phyloP scores from a whole-genome alignment of 306 rosid species.

The Sicyos edulis region DNA sequence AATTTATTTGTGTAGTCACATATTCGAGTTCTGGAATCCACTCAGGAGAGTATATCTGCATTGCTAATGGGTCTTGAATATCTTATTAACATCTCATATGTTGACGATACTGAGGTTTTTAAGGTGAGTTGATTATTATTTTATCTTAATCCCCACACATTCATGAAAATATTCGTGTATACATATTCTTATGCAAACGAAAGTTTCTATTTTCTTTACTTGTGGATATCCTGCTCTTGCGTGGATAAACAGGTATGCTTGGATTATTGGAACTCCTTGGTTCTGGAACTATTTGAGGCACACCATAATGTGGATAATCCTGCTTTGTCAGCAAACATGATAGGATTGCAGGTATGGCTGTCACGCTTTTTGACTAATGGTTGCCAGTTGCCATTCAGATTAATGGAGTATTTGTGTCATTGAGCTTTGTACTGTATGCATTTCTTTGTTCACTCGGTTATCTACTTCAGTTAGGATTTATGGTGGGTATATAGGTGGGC shows the following conservation, averaged over 20 bases:
- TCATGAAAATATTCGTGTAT: background rate
- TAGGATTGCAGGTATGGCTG: constrained; percentile 49
- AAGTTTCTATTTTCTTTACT: background rate
- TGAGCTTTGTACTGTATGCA: background rate
- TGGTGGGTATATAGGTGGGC: background rate
- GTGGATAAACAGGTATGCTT: constrained; percentile 67
- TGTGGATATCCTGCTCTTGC: constrained; percentile 2
- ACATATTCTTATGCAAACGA: background rate
- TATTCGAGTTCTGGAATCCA: constrained; percentile 66
- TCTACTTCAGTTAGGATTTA: constrained; percentile 4
- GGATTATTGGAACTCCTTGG: constrained; percentile 94
- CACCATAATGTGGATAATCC: constrained; percentile 44
- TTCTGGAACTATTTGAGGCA: constrained; percentile 61
- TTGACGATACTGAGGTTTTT: constrained; percentile 91
- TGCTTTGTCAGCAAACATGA: constrained; percentile 46
- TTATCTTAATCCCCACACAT: background rate
- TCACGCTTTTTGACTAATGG: background rate
- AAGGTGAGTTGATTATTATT: constrained; percentile 44
- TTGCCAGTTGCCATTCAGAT: background rate
- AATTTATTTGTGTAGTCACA: constrained; percentile 46
- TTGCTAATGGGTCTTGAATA: constrained; percentile 90
- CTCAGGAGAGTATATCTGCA: constrained; percentile 63
- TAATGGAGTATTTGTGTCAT: constrained; percentile 2
- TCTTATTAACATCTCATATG: constrained; percentile 85
- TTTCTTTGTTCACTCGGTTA: constrained; percentile 1